A percentile compares a stretch with the other conserved stretches of the same genome.
These are phyloP conservation scores for Ogataea henricii DNA, from an alignment of 805 yeast species.

Conservation along the genomic window DNA sequence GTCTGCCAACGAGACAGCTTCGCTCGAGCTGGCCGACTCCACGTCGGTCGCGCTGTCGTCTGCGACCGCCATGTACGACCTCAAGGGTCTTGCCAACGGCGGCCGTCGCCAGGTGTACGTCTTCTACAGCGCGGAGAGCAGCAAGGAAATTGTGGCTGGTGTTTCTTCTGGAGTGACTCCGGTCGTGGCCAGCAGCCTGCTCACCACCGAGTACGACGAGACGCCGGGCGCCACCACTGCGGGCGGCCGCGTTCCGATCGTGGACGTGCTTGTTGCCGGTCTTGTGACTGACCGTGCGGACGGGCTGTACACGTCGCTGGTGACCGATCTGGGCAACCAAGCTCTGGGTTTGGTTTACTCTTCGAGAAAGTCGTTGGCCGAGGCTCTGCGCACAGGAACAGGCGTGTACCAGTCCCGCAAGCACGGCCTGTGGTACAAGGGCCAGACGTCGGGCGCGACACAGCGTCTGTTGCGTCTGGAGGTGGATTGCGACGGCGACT, in stretches of 20 bases:
- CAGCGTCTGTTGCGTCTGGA: conserved; percentile 70
- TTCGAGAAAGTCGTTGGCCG: conserved; percentile 74
- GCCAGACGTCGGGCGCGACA: conserved; percentile 94
- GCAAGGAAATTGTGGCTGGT: conserved; percentile 17
- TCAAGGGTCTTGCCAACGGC: conserved; percentile 17
- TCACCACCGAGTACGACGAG: conserved; percentile 38
- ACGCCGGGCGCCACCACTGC: conserved; percentile 17
- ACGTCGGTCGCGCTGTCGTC: conserved; percentile 25
- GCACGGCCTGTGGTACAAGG: conserved; percentile 94
- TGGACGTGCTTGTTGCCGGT: conserved; percentile 47
- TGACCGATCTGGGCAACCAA: conserved; percentile 65
- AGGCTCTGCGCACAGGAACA: conserved; percentile 75
- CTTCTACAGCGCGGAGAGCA: conserved; percentile 16
- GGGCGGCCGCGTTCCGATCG: conserved; percentile 34
- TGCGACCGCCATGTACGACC: conserved; percentile 13
- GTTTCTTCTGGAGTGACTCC: conserved; percentile 40
- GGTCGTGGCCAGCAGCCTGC: conserved; percentile 30
- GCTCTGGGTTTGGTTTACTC: conserved; percentile 92
- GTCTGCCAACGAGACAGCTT: conserved; percentile 18
- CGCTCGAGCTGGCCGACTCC: conserved; percentile 22
- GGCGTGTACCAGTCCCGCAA: conserved; percentile 95
- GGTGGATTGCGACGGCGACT: conserved; percentile 91
- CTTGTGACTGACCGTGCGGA: conserved; percentile 83
- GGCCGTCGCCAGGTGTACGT: conserved; percentile 22
- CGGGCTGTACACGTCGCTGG: conserved; percentile 82